Conservation (phyloP, 192 early-diverging fungal species). For the Linnemannia zychae region DNA sequence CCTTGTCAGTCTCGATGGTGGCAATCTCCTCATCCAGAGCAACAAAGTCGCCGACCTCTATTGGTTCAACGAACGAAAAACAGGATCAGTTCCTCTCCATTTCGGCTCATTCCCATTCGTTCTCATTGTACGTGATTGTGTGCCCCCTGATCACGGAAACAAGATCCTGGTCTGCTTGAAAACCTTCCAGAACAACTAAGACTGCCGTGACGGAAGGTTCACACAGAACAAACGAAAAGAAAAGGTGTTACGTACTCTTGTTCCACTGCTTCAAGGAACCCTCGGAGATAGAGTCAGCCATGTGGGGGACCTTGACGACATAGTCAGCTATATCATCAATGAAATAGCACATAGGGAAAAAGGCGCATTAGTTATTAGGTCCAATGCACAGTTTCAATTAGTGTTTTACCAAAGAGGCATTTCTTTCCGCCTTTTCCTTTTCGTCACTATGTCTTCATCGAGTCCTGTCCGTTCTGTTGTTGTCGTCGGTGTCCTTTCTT, state of each 20-base stretch:
- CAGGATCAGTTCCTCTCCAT: conserved; percentile 1
- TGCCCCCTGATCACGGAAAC: neutral
- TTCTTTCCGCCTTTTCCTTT: neutral
- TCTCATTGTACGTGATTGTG: neutral
- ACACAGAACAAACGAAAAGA: neutral
- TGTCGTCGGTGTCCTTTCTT: neutral
- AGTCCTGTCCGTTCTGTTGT: neutral
- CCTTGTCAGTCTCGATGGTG: conserved; percentile 99
- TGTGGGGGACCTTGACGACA: conserved; percentile 92
- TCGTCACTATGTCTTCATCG: conserved; percentile 7
- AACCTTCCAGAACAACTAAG: neutral
- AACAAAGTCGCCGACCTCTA: conserved; percentile 96
- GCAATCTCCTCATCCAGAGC: conserved; percentile 95
- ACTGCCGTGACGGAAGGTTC: neutral
- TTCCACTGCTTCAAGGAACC: conserved; percentile 96
- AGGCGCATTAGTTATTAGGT: conserved; percentile 14
- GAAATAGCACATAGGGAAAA: neutral
- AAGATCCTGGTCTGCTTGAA: neutral
- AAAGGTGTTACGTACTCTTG: conserved; percentile 80
- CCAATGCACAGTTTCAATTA: neutral
- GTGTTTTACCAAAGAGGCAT: neutral
- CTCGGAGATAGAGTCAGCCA: conserved; percentile 99
- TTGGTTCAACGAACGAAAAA: conserved; percentile 7
- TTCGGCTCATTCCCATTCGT: neutral
- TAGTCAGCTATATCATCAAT: conserved; percentile 73